phyloP scores from a whole-genome alignment of 331 rosid species.

The Prunus yedoensis region DNA sequence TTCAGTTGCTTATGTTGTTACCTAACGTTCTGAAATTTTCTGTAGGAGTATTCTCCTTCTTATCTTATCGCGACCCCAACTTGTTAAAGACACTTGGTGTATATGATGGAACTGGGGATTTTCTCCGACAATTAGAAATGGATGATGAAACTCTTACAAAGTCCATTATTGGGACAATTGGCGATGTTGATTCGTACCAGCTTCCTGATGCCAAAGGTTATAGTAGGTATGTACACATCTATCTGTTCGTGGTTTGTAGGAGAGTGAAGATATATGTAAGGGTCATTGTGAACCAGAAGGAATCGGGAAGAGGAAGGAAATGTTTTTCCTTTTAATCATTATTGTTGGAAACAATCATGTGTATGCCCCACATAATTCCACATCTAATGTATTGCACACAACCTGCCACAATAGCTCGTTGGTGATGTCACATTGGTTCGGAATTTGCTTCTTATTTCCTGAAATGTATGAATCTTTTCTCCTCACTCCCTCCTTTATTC shows the following conservation, averaged over 20 bases:
- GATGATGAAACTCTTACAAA: slow-evolving; percentile 76
- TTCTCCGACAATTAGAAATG: slow-evolving; percentile 70
- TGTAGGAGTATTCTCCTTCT: slow-evolving; percentile 86
- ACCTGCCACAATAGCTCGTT: neutral
- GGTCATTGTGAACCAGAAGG: neutral
- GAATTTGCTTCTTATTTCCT: neutral
- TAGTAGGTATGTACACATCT: slow-evolving; percentile 59
- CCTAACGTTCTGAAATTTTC: slow-evolving; percentile 29
- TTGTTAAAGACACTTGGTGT: slow-evolving; percentile 89
- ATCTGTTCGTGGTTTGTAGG: neutral
- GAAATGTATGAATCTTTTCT: neutral
- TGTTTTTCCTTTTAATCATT: neutral
- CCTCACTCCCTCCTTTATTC: neutral
- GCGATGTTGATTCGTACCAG: slow-evolving; percentile 92
- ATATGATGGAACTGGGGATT: slow-evolving; percentile 86
- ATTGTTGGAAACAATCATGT: neutral
- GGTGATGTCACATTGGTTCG: neutral
- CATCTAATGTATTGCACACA: neutral
- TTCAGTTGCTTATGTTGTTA: slow-evolving; percentile 14
- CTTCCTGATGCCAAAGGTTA: slow-evolving; percentile 99
- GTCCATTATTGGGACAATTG: slow-evolving; percentile 94
- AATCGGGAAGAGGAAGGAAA: neutral
- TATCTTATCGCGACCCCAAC: slow-evolving; percentile 97
- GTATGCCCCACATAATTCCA: neutral
- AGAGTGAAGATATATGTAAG: neutral